phyloP scores from a whole-genome alignment of 192 early-diverging fungal species.

The Coemansia sp. region DNA sequence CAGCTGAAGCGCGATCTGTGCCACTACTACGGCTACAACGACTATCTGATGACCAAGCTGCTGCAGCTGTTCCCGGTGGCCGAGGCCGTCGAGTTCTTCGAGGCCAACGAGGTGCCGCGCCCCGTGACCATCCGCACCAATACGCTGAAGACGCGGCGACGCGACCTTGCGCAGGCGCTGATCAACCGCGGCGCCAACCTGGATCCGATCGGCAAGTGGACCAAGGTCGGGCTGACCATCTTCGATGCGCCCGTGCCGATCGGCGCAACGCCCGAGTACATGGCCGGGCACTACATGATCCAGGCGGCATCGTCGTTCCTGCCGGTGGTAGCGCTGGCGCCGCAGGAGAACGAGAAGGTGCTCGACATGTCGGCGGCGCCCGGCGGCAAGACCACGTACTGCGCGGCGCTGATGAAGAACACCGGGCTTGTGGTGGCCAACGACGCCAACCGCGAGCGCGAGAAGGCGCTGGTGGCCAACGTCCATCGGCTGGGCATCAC shows the following conservation, averaged over 20 bases:
- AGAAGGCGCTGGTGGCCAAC: constrained; percentile 88
- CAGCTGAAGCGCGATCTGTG: constrained; percentile 89
- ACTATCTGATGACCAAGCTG: constrained; percentile 87
- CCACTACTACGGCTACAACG: constrained; percentile 93
- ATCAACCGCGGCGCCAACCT: constrained; percentile 96
- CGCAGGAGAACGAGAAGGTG: constrained; percentile 90
- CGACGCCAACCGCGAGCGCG: constrained; percentile 92
- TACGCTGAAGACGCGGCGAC: constrained; percentile 88
- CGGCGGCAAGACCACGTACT: constrained; percentile 97
- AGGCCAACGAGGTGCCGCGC: constrained; percentile 95
- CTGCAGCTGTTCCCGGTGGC: constrained; percentile 87
- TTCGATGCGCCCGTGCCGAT: constrained; percentile 95
- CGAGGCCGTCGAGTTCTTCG: constrained; percentile 97
- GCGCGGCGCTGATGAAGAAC: constrained; percentile 94
- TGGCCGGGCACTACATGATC: constrained; percentile 99
- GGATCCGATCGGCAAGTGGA: constrained; percentile 99
- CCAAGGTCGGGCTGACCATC: constrained; percentile 93
- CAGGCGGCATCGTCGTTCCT: constrained; percentile 98
- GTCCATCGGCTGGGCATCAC: constrained; percentile 85
- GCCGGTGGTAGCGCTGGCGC: constrained; percentile 93
- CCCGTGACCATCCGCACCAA: constrained; percentile 97
- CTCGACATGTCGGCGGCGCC: constrained; percentile 98
- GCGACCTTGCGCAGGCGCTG: constrained; percentile 92
- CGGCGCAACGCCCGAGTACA: constrained; percentile 97
- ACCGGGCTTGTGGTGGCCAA: constrained; percentile 97